Conservation (phyloP, 2,329 filamentous ascomycete genomes). For the Paecilomyces dactylethromorphus region DNA sequence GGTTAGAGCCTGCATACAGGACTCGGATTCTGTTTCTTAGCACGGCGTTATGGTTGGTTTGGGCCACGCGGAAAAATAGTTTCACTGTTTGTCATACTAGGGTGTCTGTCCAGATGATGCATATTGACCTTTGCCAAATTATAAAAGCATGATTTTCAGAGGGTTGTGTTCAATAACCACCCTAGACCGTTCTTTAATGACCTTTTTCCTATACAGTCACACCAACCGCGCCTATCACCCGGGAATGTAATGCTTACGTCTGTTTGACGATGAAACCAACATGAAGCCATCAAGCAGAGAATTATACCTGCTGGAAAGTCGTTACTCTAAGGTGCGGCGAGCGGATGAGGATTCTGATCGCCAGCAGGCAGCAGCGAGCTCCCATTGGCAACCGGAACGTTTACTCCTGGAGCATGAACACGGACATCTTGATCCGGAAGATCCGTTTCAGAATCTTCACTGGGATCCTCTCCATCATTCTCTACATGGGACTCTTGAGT, state of each 20-base stretch:
- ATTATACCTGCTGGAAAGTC: background rate
- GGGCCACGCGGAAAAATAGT: background rate
- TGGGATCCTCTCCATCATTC: background rate
- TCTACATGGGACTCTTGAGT: background rate
- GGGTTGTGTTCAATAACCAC: background rate
- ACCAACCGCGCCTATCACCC: background rate
- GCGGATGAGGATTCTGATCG: background rate
- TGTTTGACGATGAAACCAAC: background rate
- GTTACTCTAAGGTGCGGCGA: background rate
- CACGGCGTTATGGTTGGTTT: constrained; percentile 4
- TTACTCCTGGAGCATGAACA: background rate
- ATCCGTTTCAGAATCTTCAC: background rate
- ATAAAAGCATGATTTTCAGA: background rate
- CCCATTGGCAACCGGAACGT: background rate
- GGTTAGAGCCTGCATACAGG: constrained; percentile 18
- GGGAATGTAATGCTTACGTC: background rate
- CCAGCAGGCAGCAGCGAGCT: background rate
- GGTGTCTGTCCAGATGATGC: background rate
- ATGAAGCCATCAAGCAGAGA: background rate
- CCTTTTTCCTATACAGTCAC: background rate
- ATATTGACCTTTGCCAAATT: background rate
- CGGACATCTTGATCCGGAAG: background rate
- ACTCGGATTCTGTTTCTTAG: constrained; percentile 18
- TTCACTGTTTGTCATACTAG: background rate
- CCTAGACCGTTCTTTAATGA: background rate